phyloP scores from a whole-genome alignment of 2,329 filamentous ascomycete species.

The Penicillium janthinellum region DNA sequence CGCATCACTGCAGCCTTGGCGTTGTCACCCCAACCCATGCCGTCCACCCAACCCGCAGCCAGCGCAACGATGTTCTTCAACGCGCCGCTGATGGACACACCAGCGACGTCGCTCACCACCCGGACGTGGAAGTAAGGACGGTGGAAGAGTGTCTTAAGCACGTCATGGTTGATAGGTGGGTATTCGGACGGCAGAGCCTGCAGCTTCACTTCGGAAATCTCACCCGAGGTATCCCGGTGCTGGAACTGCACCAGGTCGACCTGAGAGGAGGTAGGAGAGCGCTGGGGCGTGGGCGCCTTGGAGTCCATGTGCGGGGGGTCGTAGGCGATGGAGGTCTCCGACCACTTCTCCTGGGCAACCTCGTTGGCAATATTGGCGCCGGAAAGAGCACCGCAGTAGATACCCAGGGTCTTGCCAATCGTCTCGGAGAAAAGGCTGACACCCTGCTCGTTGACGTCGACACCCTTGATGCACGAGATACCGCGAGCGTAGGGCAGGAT shows the following conservation, averaged over 20 bases:
- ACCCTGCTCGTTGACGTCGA: constrained; percentile 84
- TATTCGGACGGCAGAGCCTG: constrained; percentile 78
- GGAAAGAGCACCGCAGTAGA: constrained; percentile 94
- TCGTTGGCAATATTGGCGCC: constrained; percentile 96
- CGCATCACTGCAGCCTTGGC: constrained; percentile 99
- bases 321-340: constrained; percentile 95
- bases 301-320: constrained; percentile 89
- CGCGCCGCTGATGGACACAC: constrained; percentile 90
- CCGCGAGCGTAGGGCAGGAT: constrained; percentile 90
- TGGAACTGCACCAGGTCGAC: constrained; percentile 55
- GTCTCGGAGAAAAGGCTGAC: constrained; percentile 91
- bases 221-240: constrained; percentile 70
- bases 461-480: constrained; percentile 97
- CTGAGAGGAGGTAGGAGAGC: constrained; percentile 55
- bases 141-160: constrained; percentile 86
- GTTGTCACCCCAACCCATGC: constrained; percentile 96
- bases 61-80: constrained; percentile 97
- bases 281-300: constrained; percentile 65
- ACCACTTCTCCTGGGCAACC: constrained; percentile 94
- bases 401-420: constrained; percentile 86
- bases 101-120: constrained; percentile 92
- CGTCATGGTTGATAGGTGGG: constrained; percentile 80
- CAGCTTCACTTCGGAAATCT: constrained; percentile 68
- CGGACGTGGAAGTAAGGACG: constrained; percentile 97
- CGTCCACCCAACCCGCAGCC: constrained; percentile 92